A percentile compares a stretch with the other conserved stretches of the same genome.
phyloP scores from a whole-genome alignment of 768 basidiomycete species.

The Termitomyces sp. region DNA sequence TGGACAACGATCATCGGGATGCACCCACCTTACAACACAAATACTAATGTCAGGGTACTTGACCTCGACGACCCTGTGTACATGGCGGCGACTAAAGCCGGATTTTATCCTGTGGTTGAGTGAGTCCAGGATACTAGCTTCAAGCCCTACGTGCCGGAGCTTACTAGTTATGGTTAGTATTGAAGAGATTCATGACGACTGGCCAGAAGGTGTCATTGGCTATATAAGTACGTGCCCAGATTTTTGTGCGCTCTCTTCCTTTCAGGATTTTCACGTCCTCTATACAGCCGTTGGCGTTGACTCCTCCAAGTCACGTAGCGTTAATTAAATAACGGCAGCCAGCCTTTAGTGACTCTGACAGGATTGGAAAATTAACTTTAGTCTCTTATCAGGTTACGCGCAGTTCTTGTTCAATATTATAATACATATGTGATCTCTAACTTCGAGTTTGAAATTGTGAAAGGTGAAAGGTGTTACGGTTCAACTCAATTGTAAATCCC shows the following conservation, averaged over 20 bases:
- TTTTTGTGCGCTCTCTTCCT: background rate
- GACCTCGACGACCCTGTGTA: constrained; percentile 29
- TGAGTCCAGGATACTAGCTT: constrained; percentile 4
- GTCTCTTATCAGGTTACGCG: too few relatives aligned
- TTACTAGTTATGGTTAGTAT: constrained; percentile 13
- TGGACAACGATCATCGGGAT: constrained; percentile 28
- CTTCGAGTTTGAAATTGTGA: too few relatives aligned
- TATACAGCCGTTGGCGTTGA: constrained; percentile 26
- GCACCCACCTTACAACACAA: constrained; percentile 25
- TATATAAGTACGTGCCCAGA: constrained; percentile 24
- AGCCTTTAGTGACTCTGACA: too few relatives aligned
- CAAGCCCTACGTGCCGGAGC: too few relatives aligned
- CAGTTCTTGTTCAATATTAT: too few relatives aligned
- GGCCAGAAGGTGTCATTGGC: constrained; percentile 26
- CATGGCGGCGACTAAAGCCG: constrained; percentile 18
- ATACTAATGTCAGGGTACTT: constrained; percentile 22
- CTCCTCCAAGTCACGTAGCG: constrained; percentile 8
- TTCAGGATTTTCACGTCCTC: background rate
- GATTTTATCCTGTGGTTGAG: constrained; percentile 25
- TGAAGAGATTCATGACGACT: constrained; percentile 23
- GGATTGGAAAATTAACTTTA: too few relatives aligned
- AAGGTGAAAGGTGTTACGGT: too few relatives aligned
- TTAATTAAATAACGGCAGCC: background rate
- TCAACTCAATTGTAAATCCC: too few relatives aligned
- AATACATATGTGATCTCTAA: too few relatives aligned